phyloP scores from a whole-genome alignment of 176 grass and related monocot species.

The Zoysia japonica region DNA sequence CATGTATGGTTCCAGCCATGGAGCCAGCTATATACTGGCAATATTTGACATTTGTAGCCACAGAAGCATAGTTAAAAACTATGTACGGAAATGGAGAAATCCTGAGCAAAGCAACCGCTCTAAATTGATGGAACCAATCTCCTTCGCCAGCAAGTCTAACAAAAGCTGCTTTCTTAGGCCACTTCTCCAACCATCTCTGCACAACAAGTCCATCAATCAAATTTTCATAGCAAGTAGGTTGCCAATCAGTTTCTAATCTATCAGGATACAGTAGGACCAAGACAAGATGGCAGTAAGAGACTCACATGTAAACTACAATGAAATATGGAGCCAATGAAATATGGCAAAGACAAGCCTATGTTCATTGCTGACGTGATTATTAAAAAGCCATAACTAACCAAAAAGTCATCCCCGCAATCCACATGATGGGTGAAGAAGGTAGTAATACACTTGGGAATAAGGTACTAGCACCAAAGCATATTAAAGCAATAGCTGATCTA shows the following conservation, averaged over 20 bases:
- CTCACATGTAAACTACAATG: constrained; percentile 77
- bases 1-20: constrained; percentile 82
- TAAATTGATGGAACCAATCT: constrained; percentile 97
- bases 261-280: constrained; percentile 15
- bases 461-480: constrained; percentile 69
- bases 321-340: constrained; percentile 78
- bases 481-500: constrained; percentile 58
- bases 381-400: constrained; percentile 93
- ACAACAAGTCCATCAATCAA: constrained; percentile 17
- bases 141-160: constrained; percentile 96
- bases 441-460: constrained; percentile 81
- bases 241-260: neutral
- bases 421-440: constrained; percentile 96
- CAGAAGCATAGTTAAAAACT: constrained; percentile 95
- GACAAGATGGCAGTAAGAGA: constrained; percentile 27
- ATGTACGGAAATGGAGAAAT: constrained; percentile 98
- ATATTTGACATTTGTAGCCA: constrained; percentile 94
- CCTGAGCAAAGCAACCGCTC: constrained; percentile 82
- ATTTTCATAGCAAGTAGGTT: constrained; percentile 24
- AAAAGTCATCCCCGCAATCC: constrained; percentile 96
- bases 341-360: constrained; percentile 93
- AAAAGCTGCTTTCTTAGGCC: constrained; percentile 91
- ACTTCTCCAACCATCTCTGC: constrained; percentile 91
- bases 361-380: constrained; percentile 72
- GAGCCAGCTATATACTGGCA: constrained; percentile 85